These are phyloP conservation scores for Diutina mesorugosa DNA, from an alignment of 1,139 yeast species.

Conservation along the genomic window DNA sequence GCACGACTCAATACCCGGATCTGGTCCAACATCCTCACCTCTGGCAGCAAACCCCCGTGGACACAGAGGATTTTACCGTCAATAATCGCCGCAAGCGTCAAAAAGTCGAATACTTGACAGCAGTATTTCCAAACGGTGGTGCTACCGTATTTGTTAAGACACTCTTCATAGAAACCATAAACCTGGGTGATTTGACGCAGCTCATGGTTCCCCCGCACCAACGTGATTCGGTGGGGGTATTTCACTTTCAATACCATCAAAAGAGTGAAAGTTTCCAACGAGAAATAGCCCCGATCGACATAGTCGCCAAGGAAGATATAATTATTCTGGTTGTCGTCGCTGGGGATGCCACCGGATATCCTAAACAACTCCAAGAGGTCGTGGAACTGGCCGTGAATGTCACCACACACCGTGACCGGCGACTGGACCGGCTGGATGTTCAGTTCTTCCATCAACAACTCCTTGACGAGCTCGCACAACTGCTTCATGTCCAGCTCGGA, in stretches of 20 bases:
- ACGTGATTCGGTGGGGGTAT: conserved; percentile 74
- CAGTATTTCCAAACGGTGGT: conserved; percentile 98
- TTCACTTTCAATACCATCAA: conserved; percentile 83
- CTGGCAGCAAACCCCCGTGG: conserved; percentile 55
- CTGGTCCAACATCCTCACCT: conserved; percentile 4
- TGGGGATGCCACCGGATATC: conserved; percentile 88
- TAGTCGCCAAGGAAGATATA: conserved; percentile 88
- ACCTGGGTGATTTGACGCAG: conserved; percentile 93
- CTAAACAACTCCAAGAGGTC: conserved; percentile 85
- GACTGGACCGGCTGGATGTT: conserved; percentile 94
- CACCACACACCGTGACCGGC: conserved; percentile 99
- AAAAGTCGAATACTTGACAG: conserved; percentile 89
- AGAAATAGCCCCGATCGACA: conserved; percentile 93
- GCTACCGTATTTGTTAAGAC: conserved; percentile 82
- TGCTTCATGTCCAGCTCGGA: conserved; percentile 94
- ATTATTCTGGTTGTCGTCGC: conserved; percentile 32
- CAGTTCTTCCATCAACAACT: conserved; percentile 18
- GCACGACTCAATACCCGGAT: conserved; percentile 3
- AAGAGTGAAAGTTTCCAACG: conserved; percentile 82
- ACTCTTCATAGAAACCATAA: conserved; percentile 86
- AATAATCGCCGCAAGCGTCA: conserved; percentile 86
- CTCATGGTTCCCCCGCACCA: conserved; percentile 91
- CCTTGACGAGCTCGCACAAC: conserved; percentile 68
- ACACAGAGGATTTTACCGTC: conserved; percentile 91
- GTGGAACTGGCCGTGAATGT: conserved; percentile 81